Base-by-base conservation (phyloP, 1,284 basidiomycete species). In the Coniferiporia sulphurascens region DNA sequence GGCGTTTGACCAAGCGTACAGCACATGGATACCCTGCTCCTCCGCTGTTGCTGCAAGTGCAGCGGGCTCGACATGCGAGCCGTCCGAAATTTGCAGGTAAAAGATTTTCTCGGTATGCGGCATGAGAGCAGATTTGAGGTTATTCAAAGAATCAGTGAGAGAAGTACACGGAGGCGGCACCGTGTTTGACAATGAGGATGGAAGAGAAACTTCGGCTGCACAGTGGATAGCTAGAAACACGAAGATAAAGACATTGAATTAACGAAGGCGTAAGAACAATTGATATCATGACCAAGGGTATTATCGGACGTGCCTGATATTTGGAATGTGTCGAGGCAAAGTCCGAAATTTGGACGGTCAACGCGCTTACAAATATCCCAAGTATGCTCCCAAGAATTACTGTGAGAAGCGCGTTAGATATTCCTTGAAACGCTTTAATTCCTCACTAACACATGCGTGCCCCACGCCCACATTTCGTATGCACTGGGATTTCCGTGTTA, bases 381-480 rank as follows among this genome's bases (percentile, higher is more conserved):
- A n/a, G 64, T 68, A 55, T 70, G 62, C 55, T 71, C 67, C 70
- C 70, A 72, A 8, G 69, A 68, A 55, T 71, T 71, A 15, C 68
- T 70, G 48, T 19, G 52, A 51, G 44, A 44, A 43, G 56, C 13
- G 21, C 9, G 22, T 57, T 15, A 22, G 32, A 34, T 38, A 17
- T 21, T n/a, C 17, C 10, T 9, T 41, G 2, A 46, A 15, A 19
- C n/a, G 56, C 58, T 7, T 17, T 49, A 27, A 7, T 34, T 4
- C 44, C 9, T 2, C n/a, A 63, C 69, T 48, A 59, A 71, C 69
- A 72, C 67, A 63, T 71, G 65, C 10, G 57, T 63, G 2, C 68
- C 71, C 71, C 70, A 72, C 1, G 70, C 67, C 70, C 71, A 71
- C 68, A 71, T 66, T 59, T 72, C 71, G 48, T 72, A 72, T 32